phyloP scores from a whole-genome alignment of 805 yeast species.

The Metschnikowia shivogae region DNA sequence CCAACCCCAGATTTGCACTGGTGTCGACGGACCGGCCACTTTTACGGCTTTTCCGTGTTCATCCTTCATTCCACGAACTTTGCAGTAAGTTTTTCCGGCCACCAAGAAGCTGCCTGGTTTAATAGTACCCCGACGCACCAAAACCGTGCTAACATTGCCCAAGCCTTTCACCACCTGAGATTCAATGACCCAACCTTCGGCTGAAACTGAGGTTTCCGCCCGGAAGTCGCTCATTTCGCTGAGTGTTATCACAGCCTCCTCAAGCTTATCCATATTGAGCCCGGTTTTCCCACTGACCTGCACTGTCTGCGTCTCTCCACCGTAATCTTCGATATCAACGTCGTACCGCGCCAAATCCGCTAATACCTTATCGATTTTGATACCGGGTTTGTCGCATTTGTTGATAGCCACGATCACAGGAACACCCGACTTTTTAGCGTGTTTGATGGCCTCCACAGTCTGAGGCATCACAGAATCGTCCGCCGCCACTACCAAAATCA shows the following conservation, averaged over 20 bases:
- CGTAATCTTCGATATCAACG: constrained; percentile 85
- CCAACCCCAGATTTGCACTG: constrained; percentile 94
- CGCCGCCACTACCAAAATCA: constrained; percentile 90
- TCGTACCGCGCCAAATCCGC: constrained; percentile 74
- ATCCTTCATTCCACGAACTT: constrained; percentile 72
- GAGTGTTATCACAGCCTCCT: constrained; percentile 80
- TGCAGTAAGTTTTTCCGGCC: constrained; percentile 84
- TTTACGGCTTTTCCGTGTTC: constrained; percentile 63
- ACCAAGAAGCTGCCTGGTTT: constrained; percentile 69
- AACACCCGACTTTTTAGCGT: constrained; percentile 76
- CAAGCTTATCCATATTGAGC: constrained; percentile 80
- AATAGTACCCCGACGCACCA: constrained; percentile 75
- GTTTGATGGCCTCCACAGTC: constrained; percentile 91
- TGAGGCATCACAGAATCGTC: constrained; percentile 99
- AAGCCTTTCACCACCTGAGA: constrained; percentile 75
- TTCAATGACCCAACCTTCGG: constrained; percentile 89
- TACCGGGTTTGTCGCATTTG: constrained; percentile 80
- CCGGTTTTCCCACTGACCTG: constrained; percentile 89
- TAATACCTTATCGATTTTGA: constrained; percentile 69
- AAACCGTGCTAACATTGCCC: constrained; percentile 82
- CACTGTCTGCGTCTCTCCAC: constrained; percentile 92
- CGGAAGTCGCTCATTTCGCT: constrained; percentile 80
- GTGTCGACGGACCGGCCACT: constrained; percentile 78
- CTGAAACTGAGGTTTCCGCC: constrained; percentile 51
- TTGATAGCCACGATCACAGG: constrained; percentile 89